Evolutionary conservation across 2,329 filamentous ascomycete genomes (phyloP).

Genomic region (Bipolaris gigantea): DNA sequence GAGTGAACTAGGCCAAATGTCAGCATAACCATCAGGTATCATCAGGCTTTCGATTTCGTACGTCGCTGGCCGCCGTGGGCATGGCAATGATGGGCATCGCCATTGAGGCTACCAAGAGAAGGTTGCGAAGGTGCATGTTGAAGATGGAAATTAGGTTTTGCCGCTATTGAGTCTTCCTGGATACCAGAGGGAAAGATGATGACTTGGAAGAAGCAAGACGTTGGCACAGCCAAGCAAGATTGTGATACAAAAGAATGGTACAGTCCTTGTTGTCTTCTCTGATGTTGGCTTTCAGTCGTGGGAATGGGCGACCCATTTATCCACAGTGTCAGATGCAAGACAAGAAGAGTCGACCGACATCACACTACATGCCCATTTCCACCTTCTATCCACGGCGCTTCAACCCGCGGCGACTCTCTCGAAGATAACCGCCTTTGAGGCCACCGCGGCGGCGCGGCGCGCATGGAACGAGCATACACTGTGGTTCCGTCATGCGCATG

Average conservation of each 20-base stretch:
- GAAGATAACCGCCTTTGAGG: conserved; percentile 15
- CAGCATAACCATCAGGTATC: too few relatives aligned
- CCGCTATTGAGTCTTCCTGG: neutral
- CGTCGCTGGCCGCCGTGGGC: neutral
- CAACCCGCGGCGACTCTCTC: conserved; percentile 2
- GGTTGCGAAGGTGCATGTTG: neutral
- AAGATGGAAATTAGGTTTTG: neutral
- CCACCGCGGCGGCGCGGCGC: conserved; percentile 6
- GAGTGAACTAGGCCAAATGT: neutral
- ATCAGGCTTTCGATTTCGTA: too few relatives aligned
- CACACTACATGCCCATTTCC: conserved; percentile 13
- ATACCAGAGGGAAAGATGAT: neutral
- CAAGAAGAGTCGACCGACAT: neutral
- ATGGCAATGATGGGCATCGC: neutral
- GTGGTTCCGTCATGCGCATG: neutral
- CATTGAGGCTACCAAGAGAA: neutral
- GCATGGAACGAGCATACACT: conserved; percentile 9
- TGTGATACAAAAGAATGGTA: neutral
- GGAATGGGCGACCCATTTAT: neutral
- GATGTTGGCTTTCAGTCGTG: neutral
- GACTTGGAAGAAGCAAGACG: neutral
- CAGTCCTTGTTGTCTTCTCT: neutral
- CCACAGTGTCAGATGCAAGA: neutral
- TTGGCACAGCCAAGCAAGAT: neutral
- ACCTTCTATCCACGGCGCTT: conserved; percentile 13